phyloP scores from a whole-genome alignment of 257 asterid genomes.

The Solanum chmielewskii region DNA sequence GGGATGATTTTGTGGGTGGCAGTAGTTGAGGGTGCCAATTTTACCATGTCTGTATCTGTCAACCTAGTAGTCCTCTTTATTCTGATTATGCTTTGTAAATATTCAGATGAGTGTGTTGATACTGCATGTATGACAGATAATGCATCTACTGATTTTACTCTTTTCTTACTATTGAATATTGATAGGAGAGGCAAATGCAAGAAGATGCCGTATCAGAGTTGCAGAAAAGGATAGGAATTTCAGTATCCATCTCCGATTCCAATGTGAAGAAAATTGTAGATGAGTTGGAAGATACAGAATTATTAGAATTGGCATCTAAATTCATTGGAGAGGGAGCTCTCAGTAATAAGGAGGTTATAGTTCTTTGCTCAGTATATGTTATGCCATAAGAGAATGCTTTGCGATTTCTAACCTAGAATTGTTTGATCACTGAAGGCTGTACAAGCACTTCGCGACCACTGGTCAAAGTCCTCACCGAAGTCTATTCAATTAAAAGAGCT shows the following conservation, averaged over 20 bases:
- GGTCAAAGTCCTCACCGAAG: slow-evolving; percentile 55
- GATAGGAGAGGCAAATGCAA: slow-evolving; percentile 46
- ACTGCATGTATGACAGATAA: not conserved
- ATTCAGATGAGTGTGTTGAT: not conserved
- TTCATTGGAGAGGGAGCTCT: slow-evolving; percentile 32
- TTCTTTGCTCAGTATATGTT: not conserved
- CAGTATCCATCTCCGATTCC: slow-evolving; percentile 34
- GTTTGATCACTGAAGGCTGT: slow-evolving; percentile 38
- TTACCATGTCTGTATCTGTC: not conserved
- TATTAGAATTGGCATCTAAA: slow-evolving; percentile 49
- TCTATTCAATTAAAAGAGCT: slow-evolving; percentile 73
- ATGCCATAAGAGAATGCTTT: not conserved
- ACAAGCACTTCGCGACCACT: slow-evolving; percentile 64
- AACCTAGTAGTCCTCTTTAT: not conserved
- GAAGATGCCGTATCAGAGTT: slow-evolving; percentile 43
- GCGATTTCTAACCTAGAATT: not conserved
- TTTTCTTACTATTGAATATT: slow-evolving; percentile 1
- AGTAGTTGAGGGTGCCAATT: not conserved
- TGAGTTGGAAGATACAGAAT: slow-evolving; percentile 67
- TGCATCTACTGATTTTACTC: not conserved
- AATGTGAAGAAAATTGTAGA: slow-evolving; percentile 26
- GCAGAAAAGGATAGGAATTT: slow-evolving; percentile 46
- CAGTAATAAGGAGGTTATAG: slow-evolving; percentile 46
- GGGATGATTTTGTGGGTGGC: not conserved
- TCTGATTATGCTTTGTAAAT: not conserved